A percentile compares a stretch with the other conserved stretches of the same genome.
These are phyloP conservation scores for Populus hybrid DNA, from an alignment of 441 rosid genomes.

Conservation along the genomic window DNA sequence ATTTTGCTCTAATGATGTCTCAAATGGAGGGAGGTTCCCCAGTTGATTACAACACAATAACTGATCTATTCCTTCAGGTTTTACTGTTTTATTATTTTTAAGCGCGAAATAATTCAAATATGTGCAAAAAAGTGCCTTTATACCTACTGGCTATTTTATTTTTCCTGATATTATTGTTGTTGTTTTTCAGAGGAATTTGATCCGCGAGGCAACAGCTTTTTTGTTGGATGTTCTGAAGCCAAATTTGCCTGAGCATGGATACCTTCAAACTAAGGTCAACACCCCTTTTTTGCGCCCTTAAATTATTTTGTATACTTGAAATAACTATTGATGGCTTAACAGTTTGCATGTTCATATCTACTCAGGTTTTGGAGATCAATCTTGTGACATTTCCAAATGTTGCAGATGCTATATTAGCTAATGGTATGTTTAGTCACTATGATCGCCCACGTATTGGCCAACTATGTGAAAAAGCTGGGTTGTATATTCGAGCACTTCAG, in stretches of 20 bases:
- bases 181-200: slow-evolving; percentile 64
- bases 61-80: slow-evolving; percentile 96
- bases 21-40: slow-evolving; percentile 99
- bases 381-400: slow-evolving; percentile 88
- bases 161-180: not conserved
- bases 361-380: slow-evolving; percentile 85
- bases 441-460: slow-evolving; percentile 87
- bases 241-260: slow-evolving; percentile 80
- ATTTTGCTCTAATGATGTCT: slow-evolving; percentile 95
- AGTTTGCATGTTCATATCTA: not conserved
- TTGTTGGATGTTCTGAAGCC: slow-evolving; percentile 88
- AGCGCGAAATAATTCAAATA: not conserved
- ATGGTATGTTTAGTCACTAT: slow-evolving; percentile 93
- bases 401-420: slow-evolving; percentile 91
- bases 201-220: slow-evolving; percentile 93
- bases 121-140: too few species aligned
- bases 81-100: not conserved
- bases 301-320: not conserved
- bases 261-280: slow-evolving; percentile 75
- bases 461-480: slow-evolving; percentile 88
- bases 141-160: not conserved
- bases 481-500: slow-evolving; percentile 72
- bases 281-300: not conserved
- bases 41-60: slow-evolving; percentile 82
- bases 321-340: not conserved